Percentiles rank a stretch among this genome's conserved stretches.
Evolutionary conservation across 2,329 filamentous ascomycete species (phyloP).

Genomic region (Exophiala alcalophila): DNA sequence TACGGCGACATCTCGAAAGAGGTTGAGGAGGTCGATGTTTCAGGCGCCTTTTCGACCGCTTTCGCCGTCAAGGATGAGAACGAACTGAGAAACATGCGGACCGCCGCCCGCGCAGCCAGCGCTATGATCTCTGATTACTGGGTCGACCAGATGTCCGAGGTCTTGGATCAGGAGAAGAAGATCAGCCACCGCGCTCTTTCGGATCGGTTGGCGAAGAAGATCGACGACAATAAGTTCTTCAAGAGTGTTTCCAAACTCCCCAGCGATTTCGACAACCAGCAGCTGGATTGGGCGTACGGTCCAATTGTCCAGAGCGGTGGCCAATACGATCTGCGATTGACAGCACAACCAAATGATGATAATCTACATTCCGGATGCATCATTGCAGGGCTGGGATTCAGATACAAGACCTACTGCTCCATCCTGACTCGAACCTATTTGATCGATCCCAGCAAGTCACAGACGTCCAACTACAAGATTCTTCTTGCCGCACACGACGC

Average conservation of each 20-base stretch:
- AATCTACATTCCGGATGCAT: slow-evolving; percentile 89
- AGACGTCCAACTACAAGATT: slow-evolving; percentile 91
- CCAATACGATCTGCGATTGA: slow-evolving; percentile 85
- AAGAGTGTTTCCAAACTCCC: slow-evolving; percentile 78
- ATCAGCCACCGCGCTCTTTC: slow-evolving; percentile 84
- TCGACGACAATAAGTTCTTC: slow-evolving; percentile 94
- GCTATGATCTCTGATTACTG: slow-evolving; percentile 95
- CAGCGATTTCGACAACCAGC: slow-evolving; percentile 77
- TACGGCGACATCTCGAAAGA: slow-evolving; percentile 78
- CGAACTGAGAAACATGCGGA: slow-evolving; percentile 91
- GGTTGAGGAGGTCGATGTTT: slow-evolving; percentile 82
- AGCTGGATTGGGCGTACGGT: slow-evolving; percentile 91
- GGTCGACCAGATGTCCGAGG: slow-evolving; percentile 94
- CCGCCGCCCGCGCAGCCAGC: slow-evolving; percentile 88
- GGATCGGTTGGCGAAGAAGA: slow-evolving; percentile 84
- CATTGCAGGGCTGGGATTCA: slow-evolving; percentile 82
- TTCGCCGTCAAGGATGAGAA: slow-evolving; percentile 93
- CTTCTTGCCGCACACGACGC: slow-evolving; percentile 78
- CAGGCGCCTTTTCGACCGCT: slow-evolving; percentile 75
- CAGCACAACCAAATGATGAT: slow-evolving; percentile 66
- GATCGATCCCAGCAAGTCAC: slow-evolving; percentile 93
- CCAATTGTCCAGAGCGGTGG: slow-evolving; percentile 93
- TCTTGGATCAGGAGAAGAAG: slow-evolving; percentile 95
- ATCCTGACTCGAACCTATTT: slow-evolving; percentile 90
- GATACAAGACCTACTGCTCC: slow-evolving; percentile 95